phyloP scores from a whole-genome alignment of 345 rosid species.

The Rhizophora apiculata region DNA sequence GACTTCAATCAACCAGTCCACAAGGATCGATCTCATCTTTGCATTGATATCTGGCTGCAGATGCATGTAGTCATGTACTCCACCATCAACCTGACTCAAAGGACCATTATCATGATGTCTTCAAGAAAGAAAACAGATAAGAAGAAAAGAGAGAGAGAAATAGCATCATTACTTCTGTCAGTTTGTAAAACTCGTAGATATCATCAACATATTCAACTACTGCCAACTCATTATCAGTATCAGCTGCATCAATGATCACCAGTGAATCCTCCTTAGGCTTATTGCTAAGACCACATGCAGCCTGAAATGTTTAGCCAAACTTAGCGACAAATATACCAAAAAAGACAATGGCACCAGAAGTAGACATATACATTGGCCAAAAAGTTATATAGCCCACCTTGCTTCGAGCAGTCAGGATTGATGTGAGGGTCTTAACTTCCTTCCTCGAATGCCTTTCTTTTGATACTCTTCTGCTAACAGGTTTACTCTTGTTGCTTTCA shows the following conservation, averaged over 20 bases:
- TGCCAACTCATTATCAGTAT: slow-evolving; percentile 59
- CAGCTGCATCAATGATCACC: slow-evolving; percentile 64
- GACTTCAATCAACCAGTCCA: slow-evolving; percentile 90
- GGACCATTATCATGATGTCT: background rate
- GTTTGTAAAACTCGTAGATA: slow-evolving; percentile 74
- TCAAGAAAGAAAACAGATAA: background rate
- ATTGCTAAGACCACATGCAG: slow-evolving; percentile 45
- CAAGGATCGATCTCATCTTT: slow-evolving; percentile 79
- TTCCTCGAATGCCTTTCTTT: slow-evolving; percentile 29
- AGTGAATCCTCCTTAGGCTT: slow-evolving; percentile 31
- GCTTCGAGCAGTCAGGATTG: slow-evolving; percentile 72
- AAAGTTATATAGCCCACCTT: slow-evolving; percentile 37
- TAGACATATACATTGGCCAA: background rate
- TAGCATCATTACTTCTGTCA: slow-evolving; percentile 42
- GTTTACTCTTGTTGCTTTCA: slow-evolving; percentile 38
- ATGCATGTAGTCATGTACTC: slow-evolving; percentile 60
- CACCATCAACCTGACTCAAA: slow-evolving; percentile 46
- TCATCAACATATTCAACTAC: slow-evolving; percentile 88
- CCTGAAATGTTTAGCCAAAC: slow-evolving; percentile 26
- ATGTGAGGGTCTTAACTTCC: slow-evolving; percentile 51
- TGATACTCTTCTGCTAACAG: slow-evolving; percentile 26
- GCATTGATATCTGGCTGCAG: slow-evolving; percentile 66
- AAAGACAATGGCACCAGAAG: background rate
- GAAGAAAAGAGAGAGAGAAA: background rate
- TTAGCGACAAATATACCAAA: slow-evolving; percentile 1